Percentiles rank a stretch among this genome's conserved stretches.
Evolutionary conservation across 805 yeast genomes (phyloP).

Genomic region (Barnettozyma pratensis): DNA sequence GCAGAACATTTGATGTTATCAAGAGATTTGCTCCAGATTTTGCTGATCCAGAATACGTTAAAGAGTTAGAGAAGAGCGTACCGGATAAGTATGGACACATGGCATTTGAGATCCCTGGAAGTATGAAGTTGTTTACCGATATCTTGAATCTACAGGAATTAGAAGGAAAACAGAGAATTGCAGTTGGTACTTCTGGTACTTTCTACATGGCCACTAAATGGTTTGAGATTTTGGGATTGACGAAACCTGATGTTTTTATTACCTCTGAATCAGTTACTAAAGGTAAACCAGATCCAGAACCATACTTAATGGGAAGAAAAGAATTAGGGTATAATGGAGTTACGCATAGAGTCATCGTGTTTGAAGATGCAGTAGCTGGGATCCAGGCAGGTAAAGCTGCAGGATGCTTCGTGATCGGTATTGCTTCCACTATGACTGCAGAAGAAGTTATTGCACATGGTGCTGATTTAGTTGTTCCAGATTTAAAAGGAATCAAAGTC

Average conservation of each 20-base stretch:
- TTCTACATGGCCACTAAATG: constrained; percentile 72
- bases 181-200: constrained; percentile 82
- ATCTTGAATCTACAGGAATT: constrained; percentile 28
- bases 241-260: constrained; percentile 66
- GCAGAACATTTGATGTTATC: constrained; percentile 75
- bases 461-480: constrained; percentile 74
- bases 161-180: constrained; percentile 58
- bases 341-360: constrained; percentile 49
- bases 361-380: constrained; percentile 91
- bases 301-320: constrained; percentile 56
- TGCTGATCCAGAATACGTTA: constrained; percentile 57
- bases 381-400: constrained; percentile 78
- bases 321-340: constrained; percentile 31
- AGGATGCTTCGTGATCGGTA: constrained; percentile 78
- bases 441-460: constrained; percentile 66
- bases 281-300: constrained; percentile 88
- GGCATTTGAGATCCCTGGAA: constrained; percentile 74
- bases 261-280: constrained; percentile 74
- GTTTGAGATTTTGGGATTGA: constrained; percentile 59
- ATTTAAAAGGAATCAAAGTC: constrained; percentile 57
- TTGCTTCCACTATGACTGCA: constrained; percentile 71
- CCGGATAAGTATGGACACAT: constrained; percentile 66
- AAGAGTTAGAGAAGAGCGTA: constrained; percentile 63
- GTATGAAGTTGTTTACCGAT: constrained; percentile 52
- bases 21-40: constrained; percentile 67